A percentile compares a stretch with the other conserved stretches of the same genome.
phyloP scores from a whole-genome alignment of 2,329 filamentous ascomycete genomes.

The Cladosporium velox region DNA sequence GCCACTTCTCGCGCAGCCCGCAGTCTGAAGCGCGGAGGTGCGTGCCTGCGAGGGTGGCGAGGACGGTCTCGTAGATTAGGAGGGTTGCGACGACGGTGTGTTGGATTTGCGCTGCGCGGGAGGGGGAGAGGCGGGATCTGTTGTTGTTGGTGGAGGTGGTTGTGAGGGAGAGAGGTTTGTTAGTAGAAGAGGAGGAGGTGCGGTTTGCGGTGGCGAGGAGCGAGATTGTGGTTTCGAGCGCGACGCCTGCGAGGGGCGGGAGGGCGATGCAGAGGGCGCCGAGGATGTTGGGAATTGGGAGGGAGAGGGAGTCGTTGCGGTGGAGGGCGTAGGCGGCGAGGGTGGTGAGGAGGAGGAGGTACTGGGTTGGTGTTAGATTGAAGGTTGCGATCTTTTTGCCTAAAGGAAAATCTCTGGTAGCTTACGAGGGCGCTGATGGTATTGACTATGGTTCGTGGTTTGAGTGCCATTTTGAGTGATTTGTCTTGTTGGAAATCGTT shows the following conservation, averaged over 20 bases:
- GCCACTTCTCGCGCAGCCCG: conserved; percentile 60
- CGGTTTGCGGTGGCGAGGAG: conserved; percentile 26
- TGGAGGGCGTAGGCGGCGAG: conserved; percentile 43
- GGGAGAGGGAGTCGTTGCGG: conserved; percentile 37
- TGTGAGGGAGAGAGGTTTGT: conserved; percentile 30
- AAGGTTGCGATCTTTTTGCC: neutral
- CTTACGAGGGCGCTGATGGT: conserved; percentile 24
- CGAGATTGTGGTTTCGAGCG: conserved; percentile 43
- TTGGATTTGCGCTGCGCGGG: conserved; percentile 33
- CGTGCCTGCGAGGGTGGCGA: conserved; percentile 50
- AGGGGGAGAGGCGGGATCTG: conserved; percentile 35
- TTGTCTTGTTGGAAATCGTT: neutral
- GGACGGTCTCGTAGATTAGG: conserved; percentile 42
- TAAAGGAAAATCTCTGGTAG: too few species aligned
- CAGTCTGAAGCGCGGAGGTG: conserved; percentile 51
- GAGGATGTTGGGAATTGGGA: conserved; percentile 47
- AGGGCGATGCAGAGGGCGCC: conserved; percentile 45
- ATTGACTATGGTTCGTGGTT: conserved; percentile 18
- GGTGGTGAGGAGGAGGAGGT: conserved; percentile 44
- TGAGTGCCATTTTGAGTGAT: conserved; percentile 1
- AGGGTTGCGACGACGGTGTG: conserved; percentile 43
- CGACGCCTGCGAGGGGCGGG: conserved; percentile 46
- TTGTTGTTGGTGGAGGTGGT: conserved; percentile 22
- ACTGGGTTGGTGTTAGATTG: conserved; percentile 34
- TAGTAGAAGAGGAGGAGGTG: conserved; percentile 24